Evolutionary conservation across 2,329 filamentous ascomycete species (phyloP).

Genomic region (Epichloe baconii): DNA sequence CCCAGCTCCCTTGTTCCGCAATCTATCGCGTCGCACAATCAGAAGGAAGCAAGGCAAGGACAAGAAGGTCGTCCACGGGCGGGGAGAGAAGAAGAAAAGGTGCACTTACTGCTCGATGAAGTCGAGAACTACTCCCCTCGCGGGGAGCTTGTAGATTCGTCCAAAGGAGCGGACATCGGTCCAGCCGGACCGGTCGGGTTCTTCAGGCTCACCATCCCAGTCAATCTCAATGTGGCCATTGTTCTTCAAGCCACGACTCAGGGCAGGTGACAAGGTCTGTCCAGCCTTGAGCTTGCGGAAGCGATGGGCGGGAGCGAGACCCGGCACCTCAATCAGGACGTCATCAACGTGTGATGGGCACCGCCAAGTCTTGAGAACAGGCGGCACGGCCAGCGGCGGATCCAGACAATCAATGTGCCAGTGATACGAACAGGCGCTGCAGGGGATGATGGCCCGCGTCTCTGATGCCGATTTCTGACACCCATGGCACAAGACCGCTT

Average conservation of each 20-base stretch:
- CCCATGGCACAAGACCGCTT: conserved; percentile 61
- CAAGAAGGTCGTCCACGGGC: neutral
- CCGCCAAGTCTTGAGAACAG: conserved; percentile 66
- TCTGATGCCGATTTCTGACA: conserved; percentile 55
- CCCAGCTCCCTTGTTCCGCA: conserved; percentile 26
- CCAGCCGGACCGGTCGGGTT: conserved; percentile 42
- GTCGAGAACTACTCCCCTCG: conserved; percentile 53
- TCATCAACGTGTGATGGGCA: conserved; percentile 82
- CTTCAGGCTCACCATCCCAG: conserved; percentile 42
- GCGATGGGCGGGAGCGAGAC: conserved; percentile 46
- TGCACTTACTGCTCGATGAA: conserved; percentile 52
- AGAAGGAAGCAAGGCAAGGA: conserved; percentile 2
- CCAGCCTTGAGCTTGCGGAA: conserved; percentile 47
- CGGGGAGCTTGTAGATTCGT: conserved; percentile 50
- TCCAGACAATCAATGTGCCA: conserved; percentile 93
- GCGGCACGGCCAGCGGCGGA: conserved; percentile 68
- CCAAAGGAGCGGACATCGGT: conserved; percentile 48
- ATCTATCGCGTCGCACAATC: conserved; percentile 12
- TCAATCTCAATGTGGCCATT: conserved; percentile 62
- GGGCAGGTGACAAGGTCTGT: conserved; percentile 36
- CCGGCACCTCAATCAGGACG: conserved; percentile 47
- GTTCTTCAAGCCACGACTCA: conserved; percentile 53
- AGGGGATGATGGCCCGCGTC: conserved; percentile 64
- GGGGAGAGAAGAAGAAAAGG: neutral
- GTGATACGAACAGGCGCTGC: conserved; percentile 65